Evolutionary conservation across 768 basidiomycete species (phyloP), one percentile per base, ranked within the genome.

Genomic region (Rhodotorula toruloides): DNA sequence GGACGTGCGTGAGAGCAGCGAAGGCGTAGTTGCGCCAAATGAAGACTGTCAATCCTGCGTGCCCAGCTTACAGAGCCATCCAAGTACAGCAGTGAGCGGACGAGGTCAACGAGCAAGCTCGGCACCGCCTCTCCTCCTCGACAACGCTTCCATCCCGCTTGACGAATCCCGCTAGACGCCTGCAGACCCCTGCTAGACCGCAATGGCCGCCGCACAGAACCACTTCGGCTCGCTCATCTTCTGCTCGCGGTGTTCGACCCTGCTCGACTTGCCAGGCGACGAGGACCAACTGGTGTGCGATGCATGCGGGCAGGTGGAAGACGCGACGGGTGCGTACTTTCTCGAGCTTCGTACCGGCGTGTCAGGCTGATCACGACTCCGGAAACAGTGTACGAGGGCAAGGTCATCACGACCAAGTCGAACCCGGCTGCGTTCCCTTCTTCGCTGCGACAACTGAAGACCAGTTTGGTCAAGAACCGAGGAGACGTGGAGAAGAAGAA

Each of bases 361-460:
- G n/a, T 21, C 13, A 22, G 22, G 52, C 31, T 49, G 49, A 56
- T 48, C 4, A 17, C 2, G 3, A 29, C 25, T 31, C 6, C 31
- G n/a, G 21, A 1, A 5, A 9, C 72, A 96, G 92, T 91, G 6
- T 98, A 94, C 76, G 92, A 97, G 73, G 89, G 91, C 77, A 87
- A 87, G 36, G 85, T 88, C 70, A 91, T 93, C 54, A 85, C 86
- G 58, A 98, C 96, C 0, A 86, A 85, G 32, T 96, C 93, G 13
- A 89, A 91, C 69, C 89, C 91, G 0, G 90, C 92, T 61, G 94
- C 96, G 6, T 97, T 98, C 77, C 94, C 96, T 0, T 92, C 90
- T 34, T 83, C 86, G 0, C 78, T 98, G 65, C 81, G 87, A 74
- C 89, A 93, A 72, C 90, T 90, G 61, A 90, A 93, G 78, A 96